Base-by-base conservation (phyloP, 2,329 filamentous ascomycete genomes). In the Myriangium duriaei region DNA sequence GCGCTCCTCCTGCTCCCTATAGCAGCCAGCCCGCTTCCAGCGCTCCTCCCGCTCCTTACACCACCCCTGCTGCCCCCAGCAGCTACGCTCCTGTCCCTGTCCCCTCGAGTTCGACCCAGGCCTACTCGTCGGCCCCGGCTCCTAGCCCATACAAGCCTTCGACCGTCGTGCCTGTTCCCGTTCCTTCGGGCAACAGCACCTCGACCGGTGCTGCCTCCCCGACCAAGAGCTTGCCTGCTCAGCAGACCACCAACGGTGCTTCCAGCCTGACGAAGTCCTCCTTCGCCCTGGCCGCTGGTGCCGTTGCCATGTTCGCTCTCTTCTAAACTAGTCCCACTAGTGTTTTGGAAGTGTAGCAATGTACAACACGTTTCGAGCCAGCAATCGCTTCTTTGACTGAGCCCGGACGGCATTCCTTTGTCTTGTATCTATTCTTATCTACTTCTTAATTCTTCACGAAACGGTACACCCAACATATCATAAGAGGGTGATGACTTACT, bases 241-340 rank as follows among this genome's bases (percentile, higher is more conserved):
- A n/a, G n/a, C n/a, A n/a, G n/a, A 42, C 45, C 11, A 39, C 40
- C 44, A 37, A 48, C 15, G 41, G 43, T 12, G 47, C 44, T 13
- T 37, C 32, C 16, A 42, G 44, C 18, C 16, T 26, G 21, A 26
- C 21, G 7, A 26, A 47, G 17, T 41, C 35, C 36, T 43, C 46
- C 19, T 11, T 51, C 12, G 45, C 42, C 9, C 7, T 53, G 11
- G 49, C 40, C 24, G 47, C 45, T 21, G 47, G 41, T 28, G 48
- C 46, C n/a, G 7, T 26, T 26, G 21, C 21, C n/a, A 7, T 26
- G 7, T 26, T 26, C n/a, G 21, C 21, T n/a, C 21, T 26, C 21
- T 26, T 26, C 21, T 26, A 26, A 26, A n/a, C 21, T n/a, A n/a
- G n/a, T n/a, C n/a, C n/a, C n/a, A n/a, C n/a, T n/a, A n/a, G n/a